Evolutionary conservation across 1,284 basidiomycete species (phyloP), one percentile per base, ranked within the genome.

Genomic region (Waitea zeae): DNA sequence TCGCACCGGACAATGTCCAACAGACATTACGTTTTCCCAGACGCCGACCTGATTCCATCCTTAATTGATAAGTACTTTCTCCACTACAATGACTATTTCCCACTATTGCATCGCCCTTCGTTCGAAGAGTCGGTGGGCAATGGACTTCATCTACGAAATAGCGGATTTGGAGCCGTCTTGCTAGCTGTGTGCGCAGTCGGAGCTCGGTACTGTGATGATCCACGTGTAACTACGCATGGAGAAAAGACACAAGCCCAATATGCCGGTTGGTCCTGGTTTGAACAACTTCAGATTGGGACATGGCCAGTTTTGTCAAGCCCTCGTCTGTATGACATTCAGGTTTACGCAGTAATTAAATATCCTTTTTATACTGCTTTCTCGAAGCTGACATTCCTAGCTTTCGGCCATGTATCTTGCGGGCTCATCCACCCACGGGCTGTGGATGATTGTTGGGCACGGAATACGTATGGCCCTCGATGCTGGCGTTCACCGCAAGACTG

Each of bases 81-180:
- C 1, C 48, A 69, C 32, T 50, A 70, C 42, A 83, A 88, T 48
- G 45, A 53, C 2, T 63, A 71, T 42, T 53, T 70, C 19, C 82
- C 84, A 3, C 57, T 90, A n/a, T 56, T 93, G 3, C 87, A 92
- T 48, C 69, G 72, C 0, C 71, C 72, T 2, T 74, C 71, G 17
- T 88, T 92, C 43, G 68, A 81, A 29, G 28, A 29, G 5, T 14
- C 26, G 17, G 13, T 61, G 27, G 43, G 46, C n/a, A 49, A 51
- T 7, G 52, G 53, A 2, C 42, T 60, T 24, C 56, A 62, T 42
- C 45, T 51, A 15, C 52, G 46, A 3, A 57, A 63, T 38, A 38
- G 41, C 15, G 48, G 53, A 3, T 69, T 68, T 44, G 57, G 55
- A 11, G 52, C 53, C 32, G 56, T 66, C 4, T 58, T 61, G 37